Base-by-base conservation (phyloP, 352 stramenopile species). In the Pythium apleroticum region DNA sequence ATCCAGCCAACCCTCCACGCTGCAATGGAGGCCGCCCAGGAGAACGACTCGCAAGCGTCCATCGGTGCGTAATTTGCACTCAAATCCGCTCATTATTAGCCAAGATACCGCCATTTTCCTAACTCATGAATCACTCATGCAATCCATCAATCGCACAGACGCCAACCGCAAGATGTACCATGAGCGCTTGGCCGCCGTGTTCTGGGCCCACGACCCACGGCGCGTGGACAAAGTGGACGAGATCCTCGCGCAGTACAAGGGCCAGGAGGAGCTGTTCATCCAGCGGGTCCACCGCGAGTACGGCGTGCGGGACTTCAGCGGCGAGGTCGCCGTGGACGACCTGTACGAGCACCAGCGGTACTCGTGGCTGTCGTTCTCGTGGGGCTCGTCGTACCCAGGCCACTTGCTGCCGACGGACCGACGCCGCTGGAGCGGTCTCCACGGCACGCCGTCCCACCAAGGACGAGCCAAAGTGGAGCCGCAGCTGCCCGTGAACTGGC, bases 301-400 rank as follows among this genome's bases (percentile, higher is more conserved):
- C 45, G 84, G 79, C 24, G 84, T 86, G 46, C 82, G 84, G 14
- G 84, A 93, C 61, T 87, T 91, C 49, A 74, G 76, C 45, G 81
- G 80, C 9, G 80, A 93, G 61, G 66, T 75, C 31, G 81, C 80
- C 3, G 69, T 91, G 8, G 84, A 93, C 65, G 84, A 90, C 39
- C 66, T 90, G 25, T 93, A 91, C 68, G 84, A 93, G 63, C 81
- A 93, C 57, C 75, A 91, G 60, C 76, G 84, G n/a, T 93, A 91
- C 68, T 91, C 84, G 52, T 91, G 89, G 30, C 57, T 91, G 37
- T 88, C 77, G 31, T 90, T 90, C 55, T 89, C 81, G 28, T 91
- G 79, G 75, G 82, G 84, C 2, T 84, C 79, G 10, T 83, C 78
- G 15, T 89, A 80, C 37, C 84, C 84, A 17, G 78, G 85, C 0